These are phyloP conservation scores for Penicillium griseofulvum DNA, from an alignment of 2,329 filamentous ascomycete genomes.

Conservation along the genomic window DNA sequence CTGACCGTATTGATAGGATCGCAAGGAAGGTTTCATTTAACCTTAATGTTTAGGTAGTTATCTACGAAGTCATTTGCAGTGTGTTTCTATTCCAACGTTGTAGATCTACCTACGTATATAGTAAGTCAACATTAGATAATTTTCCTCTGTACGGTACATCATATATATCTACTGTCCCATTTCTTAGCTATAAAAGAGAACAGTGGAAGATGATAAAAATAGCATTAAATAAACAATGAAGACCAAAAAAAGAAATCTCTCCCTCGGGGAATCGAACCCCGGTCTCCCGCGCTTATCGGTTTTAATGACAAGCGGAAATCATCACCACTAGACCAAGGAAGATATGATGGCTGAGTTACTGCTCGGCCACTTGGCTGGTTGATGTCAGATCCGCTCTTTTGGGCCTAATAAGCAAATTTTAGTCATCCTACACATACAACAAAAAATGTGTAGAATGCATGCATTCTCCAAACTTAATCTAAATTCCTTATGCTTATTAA, in stretches of 20 bases:
- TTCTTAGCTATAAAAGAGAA: fast-evolving
- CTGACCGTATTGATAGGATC: background rate
- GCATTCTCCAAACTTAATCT: background rate
- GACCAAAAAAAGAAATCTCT: background rate
- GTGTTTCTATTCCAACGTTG: background rate
- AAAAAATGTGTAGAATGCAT: too few species aligned
- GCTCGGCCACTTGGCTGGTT: slow-evolving; percentile 9
- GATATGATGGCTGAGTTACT: slow-evolving; percentile 21
- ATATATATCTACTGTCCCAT: too few species aligned
- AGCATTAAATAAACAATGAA: background rate
- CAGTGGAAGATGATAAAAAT: background rate
- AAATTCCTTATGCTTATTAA: background rate
- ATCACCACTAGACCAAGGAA: slow-evolving; percentile 33
- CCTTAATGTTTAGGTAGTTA: background rate
- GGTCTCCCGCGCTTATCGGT: slow-evolving; percentile 34
- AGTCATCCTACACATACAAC: too few species aligned
- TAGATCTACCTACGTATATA: too few species aligned
- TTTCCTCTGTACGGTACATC: background rate
- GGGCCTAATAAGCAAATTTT: background rate
- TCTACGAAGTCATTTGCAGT: background rate
- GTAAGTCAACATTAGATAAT: too few species aligned
- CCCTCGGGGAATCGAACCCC: slow-evolving; percentile 34
- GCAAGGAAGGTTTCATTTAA: background rate
- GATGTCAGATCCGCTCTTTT: background rate
- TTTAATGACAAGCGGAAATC: slow-evolving; percentile 31